Evolutionary conservation across 805 yeast species (phyloP).

Genomic region (Lachancea sp.): DNA sequence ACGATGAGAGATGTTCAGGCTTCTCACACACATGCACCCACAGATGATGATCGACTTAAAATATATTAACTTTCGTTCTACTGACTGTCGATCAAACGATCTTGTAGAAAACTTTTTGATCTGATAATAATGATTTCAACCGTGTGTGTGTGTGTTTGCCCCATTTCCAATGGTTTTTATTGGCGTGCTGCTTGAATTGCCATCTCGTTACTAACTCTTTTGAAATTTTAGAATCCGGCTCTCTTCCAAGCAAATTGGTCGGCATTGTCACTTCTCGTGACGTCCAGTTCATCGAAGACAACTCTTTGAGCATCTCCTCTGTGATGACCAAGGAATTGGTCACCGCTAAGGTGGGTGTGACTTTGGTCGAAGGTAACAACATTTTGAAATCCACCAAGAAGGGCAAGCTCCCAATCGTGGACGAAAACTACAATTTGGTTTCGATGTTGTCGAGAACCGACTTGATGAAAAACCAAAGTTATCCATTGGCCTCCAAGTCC

Average conservation of each 20-base stretch:
- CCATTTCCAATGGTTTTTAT: too few species aligned
- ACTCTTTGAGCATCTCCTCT: constrained; percentile 52
- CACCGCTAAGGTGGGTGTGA: constrained; percentile 77
- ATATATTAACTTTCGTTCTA: constrained; percentile 96
- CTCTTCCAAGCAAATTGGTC: constrained; percentile 78
- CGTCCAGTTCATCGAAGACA: constrained; percentile 85
- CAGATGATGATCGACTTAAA: constrained; percentile 47
- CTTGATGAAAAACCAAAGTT: constrained; percentile 89
- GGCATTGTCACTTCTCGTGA: constrained; percentile 98
- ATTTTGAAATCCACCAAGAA: constrained; percentile 88
- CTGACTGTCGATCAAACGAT: constrained; percentile 94
- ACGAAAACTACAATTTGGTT: constrained; percentile 64
- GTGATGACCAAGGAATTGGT: constrained; percentile 88
- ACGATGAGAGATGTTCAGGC: background rate
- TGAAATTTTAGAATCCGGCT: constrained; percentile 60
- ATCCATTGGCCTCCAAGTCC: constrained; percentile 93
- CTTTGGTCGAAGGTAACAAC: constrained; percentile 80
- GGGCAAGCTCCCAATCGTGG: constrained; percentile 95
- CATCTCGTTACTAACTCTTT: constrained; percentile 23
- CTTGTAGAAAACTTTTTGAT: constrained; percentile 69
- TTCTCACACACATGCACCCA: background rate
- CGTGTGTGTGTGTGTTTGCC: too few species aligned
- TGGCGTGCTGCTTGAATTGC: too few species aligned
- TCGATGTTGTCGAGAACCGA: constrained; percentile 93
- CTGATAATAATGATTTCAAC: constrained; percentile 35